A percentile compares a stretch with the other conserved stretches of the same genome.
Conservation (phyloP, 257 asterid genomes). For the Galeopsis tetrahit region DNA sequence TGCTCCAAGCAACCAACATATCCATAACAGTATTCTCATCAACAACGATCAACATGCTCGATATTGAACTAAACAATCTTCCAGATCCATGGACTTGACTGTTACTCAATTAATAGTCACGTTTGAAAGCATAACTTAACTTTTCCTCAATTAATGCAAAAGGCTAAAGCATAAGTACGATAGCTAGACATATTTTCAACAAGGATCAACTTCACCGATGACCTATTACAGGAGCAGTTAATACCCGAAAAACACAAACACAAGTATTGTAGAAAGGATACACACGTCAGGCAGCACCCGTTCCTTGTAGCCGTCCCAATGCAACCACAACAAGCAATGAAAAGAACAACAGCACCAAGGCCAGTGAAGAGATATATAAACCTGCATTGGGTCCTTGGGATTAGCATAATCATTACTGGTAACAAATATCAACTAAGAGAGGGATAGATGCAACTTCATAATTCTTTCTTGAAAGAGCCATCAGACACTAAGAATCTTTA, state of each 20-base stretch:
- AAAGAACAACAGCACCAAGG: conserved; percentile 67
- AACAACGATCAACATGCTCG: background rate
- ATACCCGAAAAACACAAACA: conserved; percentile 12
- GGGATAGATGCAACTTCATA: background rate
- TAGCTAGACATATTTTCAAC: conserved; percentile 6
- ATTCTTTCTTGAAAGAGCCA: conserved; percentile 23
- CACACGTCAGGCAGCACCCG: conserved; percentile 95
- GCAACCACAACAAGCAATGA: conserved; percentile 91
- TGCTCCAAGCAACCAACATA: conserved; percentile 8
- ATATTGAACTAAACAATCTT: conserved; percentile 9
- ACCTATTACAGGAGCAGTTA: background rate
- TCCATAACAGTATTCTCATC: background rate
- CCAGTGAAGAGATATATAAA: conserved; percentile 88
- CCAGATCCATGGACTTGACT: background rate
- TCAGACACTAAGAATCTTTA: background rate
- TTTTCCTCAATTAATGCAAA: conserved; percentile 20
- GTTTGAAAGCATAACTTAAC: conserved; percentile 6
- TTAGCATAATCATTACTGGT: conserved; percentile 14
- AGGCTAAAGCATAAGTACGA: background rate
- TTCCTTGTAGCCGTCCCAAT: conserved; percentile 70
- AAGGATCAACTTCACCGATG: conserved; percentile 5
- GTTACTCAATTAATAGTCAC: background rate
- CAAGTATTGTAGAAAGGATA: conserved; percentile 54
- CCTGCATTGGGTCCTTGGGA: conserved; percentile 57
- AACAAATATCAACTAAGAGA: conserved; percentile 6